Evolutionary conservation across 2,329 filamentous ascomycete genomes (phyloP).

Genomic region (Cytospora mali): DNA sequence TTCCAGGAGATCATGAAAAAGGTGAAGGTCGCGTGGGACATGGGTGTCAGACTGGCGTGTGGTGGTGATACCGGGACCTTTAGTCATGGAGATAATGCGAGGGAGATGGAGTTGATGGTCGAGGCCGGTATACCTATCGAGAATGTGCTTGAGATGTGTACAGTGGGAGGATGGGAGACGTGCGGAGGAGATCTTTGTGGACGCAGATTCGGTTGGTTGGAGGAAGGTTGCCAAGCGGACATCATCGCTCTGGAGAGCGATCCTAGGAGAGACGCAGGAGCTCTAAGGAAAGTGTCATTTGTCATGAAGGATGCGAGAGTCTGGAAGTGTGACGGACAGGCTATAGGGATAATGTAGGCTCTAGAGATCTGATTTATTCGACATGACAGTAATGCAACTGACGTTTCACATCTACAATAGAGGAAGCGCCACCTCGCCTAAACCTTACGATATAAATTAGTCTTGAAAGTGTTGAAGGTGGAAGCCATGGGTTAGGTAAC

Average conservation of each 20-base stretch:
- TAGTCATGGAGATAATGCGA: conserved; percentile 50
- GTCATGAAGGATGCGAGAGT: conserved; percentile 56
- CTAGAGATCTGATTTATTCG: too few species aligned
- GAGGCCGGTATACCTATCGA: conserved; percentile 49
- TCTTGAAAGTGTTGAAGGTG: too few species aligned
- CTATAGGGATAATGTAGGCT: background rate
- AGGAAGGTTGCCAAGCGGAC: conserved; percentile 48
- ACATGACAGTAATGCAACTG: too few species aligned
- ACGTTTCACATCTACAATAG: too few species aligned
- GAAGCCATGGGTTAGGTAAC: too few species aligned
- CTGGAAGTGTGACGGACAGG: conserved; percentile 42
- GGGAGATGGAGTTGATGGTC: conserved; percentile 53
- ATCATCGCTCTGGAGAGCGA: conserved; percentile 49
- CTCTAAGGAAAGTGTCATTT: conserved; percentile 47
- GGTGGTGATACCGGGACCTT: conserved; percentile 54
- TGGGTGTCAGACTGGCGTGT: conserved; percentile 49
- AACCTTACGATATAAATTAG: too few species aligned
- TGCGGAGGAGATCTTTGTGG: conserved; percentile 53
- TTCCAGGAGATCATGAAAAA: conserved; percentile 39
- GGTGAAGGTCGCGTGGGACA: conserved; percentile 45
- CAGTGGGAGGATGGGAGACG: conserved; percentile 52
- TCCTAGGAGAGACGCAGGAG: conserved; percentile 40
- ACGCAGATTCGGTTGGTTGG: conserved; percentile 50
- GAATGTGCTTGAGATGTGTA: conserved; percentile 49
- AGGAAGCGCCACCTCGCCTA: too few species aligned